Conservation (phyloP, 116 monocot genomes). For the Thalassia testudinum region DNA sequence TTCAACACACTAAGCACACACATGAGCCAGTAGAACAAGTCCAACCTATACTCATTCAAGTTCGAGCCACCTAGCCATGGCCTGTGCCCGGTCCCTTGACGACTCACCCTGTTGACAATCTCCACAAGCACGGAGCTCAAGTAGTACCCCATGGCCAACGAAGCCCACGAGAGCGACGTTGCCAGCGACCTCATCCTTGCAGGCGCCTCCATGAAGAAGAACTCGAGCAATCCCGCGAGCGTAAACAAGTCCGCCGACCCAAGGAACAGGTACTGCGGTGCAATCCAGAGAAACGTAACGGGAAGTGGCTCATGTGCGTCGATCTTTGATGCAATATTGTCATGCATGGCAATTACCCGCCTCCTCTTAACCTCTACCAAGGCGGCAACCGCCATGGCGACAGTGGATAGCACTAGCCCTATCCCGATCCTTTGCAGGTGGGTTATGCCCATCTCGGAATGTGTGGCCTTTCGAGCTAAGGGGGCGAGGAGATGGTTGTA, state of each 20-base stretch:
- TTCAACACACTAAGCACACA: constrained; percentile 47
- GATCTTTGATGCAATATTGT: constrained; percentile 2
- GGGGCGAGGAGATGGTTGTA: constrained; percentile 66
- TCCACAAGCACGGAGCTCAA: constrained; percentile 65
- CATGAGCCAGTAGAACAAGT: constrained; percentile 89
- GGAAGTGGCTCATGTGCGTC: constrained; percentile 22
- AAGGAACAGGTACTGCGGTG: constrained; percentile 76
- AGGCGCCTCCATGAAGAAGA: constrained; percentile 83
- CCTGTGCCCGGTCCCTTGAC: constrained; percentile 18
- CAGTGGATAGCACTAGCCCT: constrained; percentile 48
- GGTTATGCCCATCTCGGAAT: constrained; percentile 29
- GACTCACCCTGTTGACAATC: constrained; percentile 28
- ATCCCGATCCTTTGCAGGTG: constrained; percentile 66
- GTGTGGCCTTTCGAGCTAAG: constrained; percentile 35
- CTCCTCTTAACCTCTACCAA: constrained; percentile 62
- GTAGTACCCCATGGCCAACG: constrained; percentile 77
- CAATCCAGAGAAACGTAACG: constrained; percentile 75
- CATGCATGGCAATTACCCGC: constrained; percentile 11
- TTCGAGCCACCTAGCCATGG: constrained; percentile 56
- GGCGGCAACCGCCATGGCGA: constrained; percentile 67
- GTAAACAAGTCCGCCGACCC: constrained; percentile 82
- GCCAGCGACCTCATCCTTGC: constrained; percentile 61
- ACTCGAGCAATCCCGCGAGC: constrained; percentile 73
- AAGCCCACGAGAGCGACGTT: constrained; percentile 65
- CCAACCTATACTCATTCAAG: constrained; percentile 44